phyloP scores from a whole-genome alignment of 2,329 filamentous ascomycete genomes.

The Lomentospora prolificans region DNA sequence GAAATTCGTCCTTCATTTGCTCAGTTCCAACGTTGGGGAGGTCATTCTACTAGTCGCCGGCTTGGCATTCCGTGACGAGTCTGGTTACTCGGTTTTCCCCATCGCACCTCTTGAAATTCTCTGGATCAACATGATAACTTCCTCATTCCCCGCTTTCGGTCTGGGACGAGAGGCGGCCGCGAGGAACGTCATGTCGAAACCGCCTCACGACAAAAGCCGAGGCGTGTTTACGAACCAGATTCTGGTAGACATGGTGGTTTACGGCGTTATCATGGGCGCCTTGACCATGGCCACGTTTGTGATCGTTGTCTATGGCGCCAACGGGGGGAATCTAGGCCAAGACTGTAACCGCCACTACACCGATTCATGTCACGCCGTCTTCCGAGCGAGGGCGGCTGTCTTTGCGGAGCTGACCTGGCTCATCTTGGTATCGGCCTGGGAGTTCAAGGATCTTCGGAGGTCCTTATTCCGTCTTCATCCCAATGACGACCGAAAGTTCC shows the following conservation, averaged over 20 bases:
- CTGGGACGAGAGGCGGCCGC: conserved; percentile 70
- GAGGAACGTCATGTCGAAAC: conserved; percentile 67
- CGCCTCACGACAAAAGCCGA: conserved; percentile 58
- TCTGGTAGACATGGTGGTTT: conserved; percentile 68
- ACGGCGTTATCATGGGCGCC: conserved; percentile 67
- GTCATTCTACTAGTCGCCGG: conserved; percentile 74
- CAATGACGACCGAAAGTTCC: conserved; percentile 37
- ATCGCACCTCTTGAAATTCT: conserved; percentile 78
- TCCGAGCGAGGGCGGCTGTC: conserved; percentile 60
- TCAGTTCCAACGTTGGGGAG: conserved; percentile 75
- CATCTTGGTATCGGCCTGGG: conserved; percentile 66
- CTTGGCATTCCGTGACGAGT: conserved; percentile 66
- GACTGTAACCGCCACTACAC: conserved; percentile 55
- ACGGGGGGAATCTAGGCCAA: conserved; percentile 43
- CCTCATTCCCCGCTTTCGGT: conserved; percentile 78
- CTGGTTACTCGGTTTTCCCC: conserved; percentile 70
- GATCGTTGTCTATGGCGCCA: conserved; percentile 50
- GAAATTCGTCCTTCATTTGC: conserved; percentile 72
- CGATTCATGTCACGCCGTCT: conserved; percentile 48
- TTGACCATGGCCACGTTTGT: conserved; percentile 58
- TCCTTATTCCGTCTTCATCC: conserved; percentile 61
- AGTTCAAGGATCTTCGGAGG: conserved; percentile 63
- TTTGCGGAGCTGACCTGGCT: conserved; percentile 67
- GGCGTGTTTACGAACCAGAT: conserved; percentile 74
- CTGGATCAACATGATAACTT: conserved; percentile 93